A percentile compares a stretch with the other conserved stretches of the same genome.
phyloP scores from a whole-genome alignment of 2,329 filamentous ascomycete genomes.

The Arthrobotrys pseudoclavata region DNA sequence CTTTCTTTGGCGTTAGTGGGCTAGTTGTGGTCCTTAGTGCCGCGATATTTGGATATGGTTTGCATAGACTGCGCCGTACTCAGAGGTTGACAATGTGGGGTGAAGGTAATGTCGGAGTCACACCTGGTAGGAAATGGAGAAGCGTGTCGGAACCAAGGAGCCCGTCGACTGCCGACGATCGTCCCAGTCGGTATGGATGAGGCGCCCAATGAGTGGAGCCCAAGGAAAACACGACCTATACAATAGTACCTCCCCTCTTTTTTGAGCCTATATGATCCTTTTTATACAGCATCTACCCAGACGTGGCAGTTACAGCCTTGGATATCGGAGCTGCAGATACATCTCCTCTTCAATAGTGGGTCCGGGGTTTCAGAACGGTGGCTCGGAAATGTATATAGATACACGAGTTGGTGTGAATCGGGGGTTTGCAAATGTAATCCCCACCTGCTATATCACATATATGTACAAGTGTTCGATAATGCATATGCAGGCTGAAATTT shows the following conservation, averaged over 20 bases:
- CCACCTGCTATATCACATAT: not conserved
- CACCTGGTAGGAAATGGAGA: constrained; percentile 54
- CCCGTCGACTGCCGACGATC: constrained; percentile 17
- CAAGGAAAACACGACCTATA: not conserved
- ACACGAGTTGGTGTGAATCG: not conserved
- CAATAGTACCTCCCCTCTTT: not conserved
- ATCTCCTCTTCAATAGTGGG: constrained; percentile 9
- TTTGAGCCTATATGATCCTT: not conserved
- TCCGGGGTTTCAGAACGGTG: not conserved
- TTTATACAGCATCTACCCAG: not conserved
- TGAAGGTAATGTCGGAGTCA: constrained; percentile 67
- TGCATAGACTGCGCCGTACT: constrained; percentile 84
- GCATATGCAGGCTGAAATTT: not conserved
- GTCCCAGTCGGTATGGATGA: constrained; percentile 10
- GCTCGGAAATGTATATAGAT: constrained; percentile 16
- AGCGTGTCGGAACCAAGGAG: constrained; percentile 44
- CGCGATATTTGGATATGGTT: constrained; percentile 84
- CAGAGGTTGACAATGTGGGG: constrained; percentile 91
- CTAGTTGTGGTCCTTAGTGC: constrained; percentile 80
- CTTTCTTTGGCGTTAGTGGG: constrained; percentile 81
- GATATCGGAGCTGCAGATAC: not conserved
- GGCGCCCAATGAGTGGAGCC: no score
- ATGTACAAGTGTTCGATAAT: not conserved
- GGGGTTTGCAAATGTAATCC: not conserved
- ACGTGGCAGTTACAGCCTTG: not conserved